A percentile compares a stretch with the other conserved stretches of the same genome.
Evolutionary conservation across 2,329 filamentous ascomycete species (phyloP).

Genomic region (Colletotrichum sansevieriae): DNA sequence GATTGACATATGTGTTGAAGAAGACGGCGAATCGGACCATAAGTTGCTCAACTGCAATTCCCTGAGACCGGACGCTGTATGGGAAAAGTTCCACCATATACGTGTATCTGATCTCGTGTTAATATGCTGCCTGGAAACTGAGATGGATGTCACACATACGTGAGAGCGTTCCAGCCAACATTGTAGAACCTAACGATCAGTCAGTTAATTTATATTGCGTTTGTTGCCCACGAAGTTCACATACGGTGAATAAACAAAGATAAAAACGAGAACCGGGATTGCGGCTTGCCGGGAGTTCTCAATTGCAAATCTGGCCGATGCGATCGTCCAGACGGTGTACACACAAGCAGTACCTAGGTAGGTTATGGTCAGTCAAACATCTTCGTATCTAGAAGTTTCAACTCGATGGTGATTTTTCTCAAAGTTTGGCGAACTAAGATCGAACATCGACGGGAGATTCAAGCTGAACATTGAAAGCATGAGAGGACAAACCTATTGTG

Average conservation of each 20-base stretch:
- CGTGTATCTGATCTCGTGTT: constrained; percentile 50
- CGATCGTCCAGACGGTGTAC: constrained; percentile 56
- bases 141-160: not conserved
- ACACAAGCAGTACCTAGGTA: constrained; percentile 49
- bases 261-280: constrained; percentile 57
- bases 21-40: constrained; percentile 55
- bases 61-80: constrained; percentile 53
- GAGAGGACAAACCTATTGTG: constrained; percentile 44
- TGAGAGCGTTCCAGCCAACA: constrained; percentile 30
- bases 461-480: not conserved
- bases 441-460: no score
- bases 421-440: no score
- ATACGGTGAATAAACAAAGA: constrained; percentile 56
- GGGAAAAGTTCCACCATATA: constrained; percentile 57
- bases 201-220: no score
- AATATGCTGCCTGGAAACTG: not conserved
- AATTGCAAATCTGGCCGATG: constrained; percentile 53
- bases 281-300: constrained; percentile 49
- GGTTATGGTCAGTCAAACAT: not conserved
- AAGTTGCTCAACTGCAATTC: constrained; percentile 54
- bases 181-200: constrained; percentile 24
- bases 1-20: constrained; percentile 63
- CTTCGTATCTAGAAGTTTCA: not conserved
- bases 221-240: constrained; percentile 6
- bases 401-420: no score